These are phyloP conservation scores for Trichoderma brevicompactum DNA, from an alignment of 2,329 filamentous ascomycete genomes.

Conservation along the genomic window DNA sequence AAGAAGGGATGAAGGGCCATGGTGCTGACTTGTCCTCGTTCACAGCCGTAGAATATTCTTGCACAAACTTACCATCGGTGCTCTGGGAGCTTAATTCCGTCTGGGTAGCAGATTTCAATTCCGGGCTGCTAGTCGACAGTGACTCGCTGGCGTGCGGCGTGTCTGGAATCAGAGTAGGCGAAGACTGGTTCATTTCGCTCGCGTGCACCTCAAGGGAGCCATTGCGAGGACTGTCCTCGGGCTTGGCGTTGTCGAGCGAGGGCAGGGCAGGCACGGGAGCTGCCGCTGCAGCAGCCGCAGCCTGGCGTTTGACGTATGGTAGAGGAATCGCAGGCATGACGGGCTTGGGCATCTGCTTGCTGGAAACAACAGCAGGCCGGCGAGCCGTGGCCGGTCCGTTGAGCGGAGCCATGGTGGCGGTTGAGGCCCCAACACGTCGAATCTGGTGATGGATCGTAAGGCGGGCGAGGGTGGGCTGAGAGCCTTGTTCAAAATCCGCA, in stretches of 20 bases:
- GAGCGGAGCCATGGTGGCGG: conserved; percentile 41
- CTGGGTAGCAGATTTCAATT: conserved; percentile 1
- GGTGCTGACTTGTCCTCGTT: not conserved
- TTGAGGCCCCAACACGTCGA: conserved; percentile 5
- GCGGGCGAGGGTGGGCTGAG: conserved; percentile 16
- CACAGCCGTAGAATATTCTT: not conserved
- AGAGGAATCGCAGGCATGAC: conserved; percentile 47
- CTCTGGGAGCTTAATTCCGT: conserved; percentile 9
- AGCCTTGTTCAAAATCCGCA: conserved; percentile 29
- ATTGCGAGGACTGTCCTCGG: conserved; percentile 3
- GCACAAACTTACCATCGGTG: conserved; percentile 21
- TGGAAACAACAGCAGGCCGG: conserved; percentile 31
- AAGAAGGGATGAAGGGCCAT: not conserved
- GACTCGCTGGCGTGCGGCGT: conserved; percentile 23
- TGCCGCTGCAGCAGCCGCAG: conserved; percentile 41
- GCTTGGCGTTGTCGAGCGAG: conserved; percentile 7
- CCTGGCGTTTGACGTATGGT: conserved; percentile 46
- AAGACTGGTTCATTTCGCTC: conserved; percentile 12
- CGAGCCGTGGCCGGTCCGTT: conserved; percentile 43
- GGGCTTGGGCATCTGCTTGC: conserved; percentile 41
- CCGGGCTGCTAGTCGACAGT: conserved; percentile 5
- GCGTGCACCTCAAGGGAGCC: conserved; percentile 5
- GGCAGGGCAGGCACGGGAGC: conserved; percentile 34
- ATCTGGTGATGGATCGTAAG: conserved; percentile 25
- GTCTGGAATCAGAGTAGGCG: conserved; percentile 8